These are phyloP conservation scores for Cruciata laevipes DNA, from an alignment of 257 asterid genomes.

Conservation along the genomic window DNA sequence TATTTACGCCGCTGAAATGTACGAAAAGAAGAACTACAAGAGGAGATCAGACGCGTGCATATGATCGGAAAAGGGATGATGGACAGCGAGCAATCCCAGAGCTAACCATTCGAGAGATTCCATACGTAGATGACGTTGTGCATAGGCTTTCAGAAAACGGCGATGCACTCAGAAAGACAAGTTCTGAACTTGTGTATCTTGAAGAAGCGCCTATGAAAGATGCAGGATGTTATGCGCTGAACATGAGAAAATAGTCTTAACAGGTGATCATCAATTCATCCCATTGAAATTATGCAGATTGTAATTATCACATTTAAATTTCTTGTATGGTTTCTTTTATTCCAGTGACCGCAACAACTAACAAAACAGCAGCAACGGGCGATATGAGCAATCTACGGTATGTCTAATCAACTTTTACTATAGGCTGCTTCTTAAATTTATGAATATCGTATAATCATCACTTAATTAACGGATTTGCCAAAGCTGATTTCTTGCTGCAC, in stretches of 20 bases:
- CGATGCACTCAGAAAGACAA: slow-evolving; percentile 18
- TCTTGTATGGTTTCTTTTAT: too few species aligned
- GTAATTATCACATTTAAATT: too few species aligned
- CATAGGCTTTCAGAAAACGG: slow-evolving; percentile 34
- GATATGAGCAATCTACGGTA: too few species aligned
- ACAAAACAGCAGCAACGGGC: too few species aligned
- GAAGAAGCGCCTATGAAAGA: slow-evolving; percentile 55
- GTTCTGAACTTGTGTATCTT: slow-evolving; percentile 45
- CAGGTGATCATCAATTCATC: too few species aligned
- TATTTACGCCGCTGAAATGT: slow-evolving; percentile 4
- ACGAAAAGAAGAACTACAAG: slow-evolving; percentile 10
- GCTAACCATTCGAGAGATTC: slow-evolving; percentile 27
- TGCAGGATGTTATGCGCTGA: slow-evolving; percentile 70
- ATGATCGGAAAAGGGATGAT: slow-evolving; percentile 29
- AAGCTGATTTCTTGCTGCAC: too few species aligned
- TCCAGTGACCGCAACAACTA: too few species aligned
- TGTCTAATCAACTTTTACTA: too few species aligned
- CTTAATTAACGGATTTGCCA: too few species aligned
- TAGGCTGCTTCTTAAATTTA: too few species aligned
- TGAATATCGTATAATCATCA: too few species aligned
- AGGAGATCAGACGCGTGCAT: slow-evolving; percentile 36
- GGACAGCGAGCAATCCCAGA: slow-evolving; percentile 19
- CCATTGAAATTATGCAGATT: too few species aligned
- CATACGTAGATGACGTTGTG: slow-evolving; percentile 42
- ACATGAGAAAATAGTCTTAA: slow-evolving; percentile 68